Evolutionary conservation across 164 flowering plant genomes (phyloP).

Genomic region (Echeveria elegans): DNA sequence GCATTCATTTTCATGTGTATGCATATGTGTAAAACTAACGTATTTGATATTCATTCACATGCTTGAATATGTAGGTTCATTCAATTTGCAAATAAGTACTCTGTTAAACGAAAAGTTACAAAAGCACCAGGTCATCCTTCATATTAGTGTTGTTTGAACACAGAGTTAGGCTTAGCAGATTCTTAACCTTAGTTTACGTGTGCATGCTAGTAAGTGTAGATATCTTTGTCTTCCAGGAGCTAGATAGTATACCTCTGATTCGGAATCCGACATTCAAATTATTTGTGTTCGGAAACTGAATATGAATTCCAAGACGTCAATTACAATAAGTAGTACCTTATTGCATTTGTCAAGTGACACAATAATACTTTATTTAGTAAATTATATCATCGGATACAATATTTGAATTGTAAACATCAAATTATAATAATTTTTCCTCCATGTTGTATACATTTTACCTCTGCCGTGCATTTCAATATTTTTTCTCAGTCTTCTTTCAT

Average conservation of each 20-base stretch:
- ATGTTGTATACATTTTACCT: background rate
- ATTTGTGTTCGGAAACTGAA: no score
- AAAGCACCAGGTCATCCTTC: background rate
- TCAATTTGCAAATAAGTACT: background rate
- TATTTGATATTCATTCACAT: background rate
- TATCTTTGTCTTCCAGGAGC: background rate
- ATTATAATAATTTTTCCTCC: no score
- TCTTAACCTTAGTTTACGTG: background rate
- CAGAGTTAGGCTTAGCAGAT: background rate
- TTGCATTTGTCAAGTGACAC: background rate
- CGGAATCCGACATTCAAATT: no score
- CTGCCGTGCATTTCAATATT: no score
- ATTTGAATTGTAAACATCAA: no score
- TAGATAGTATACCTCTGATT: no score
- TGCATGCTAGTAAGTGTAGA: background rate
- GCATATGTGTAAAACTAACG: background rate
- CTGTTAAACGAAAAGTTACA: no score
- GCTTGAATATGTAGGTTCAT: background rate
- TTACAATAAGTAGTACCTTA: no score
- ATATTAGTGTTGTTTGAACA: background rate
- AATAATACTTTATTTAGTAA: background rate
- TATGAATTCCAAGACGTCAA: background rate
- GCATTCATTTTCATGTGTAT: background rate
- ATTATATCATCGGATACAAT: no score
- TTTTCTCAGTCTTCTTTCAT: no score